phyloP scores from a whole-genome alignment of 768 basidiomycete species.

The Boletus vinaceobasis region DNA sequence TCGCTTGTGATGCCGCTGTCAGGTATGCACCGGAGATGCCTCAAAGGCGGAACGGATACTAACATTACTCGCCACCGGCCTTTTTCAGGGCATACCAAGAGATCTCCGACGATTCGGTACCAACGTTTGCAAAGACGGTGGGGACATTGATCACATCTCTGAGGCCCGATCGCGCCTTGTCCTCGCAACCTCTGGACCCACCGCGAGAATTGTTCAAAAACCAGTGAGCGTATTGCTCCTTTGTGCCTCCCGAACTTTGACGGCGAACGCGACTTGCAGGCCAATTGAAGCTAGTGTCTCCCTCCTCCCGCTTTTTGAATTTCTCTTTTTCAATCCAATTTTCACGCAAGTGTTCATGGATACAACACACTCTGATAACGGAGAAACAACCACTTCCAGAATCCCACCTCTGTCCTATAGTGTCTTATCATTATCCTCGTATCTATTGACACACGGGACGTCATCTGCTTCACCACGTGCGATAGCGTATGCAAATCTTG shows the following conservation, averaged over 20 bases:
- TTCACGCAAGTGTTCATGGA: conserved; percentile 50
- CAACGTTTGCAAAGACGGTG: conserved; percentile 48
- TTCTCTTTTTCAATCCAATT: conserved; percentile 46
- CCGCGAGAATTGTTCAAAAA: conserved; percentile 54
- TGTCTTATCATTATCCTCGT: conserved; percentile 58
- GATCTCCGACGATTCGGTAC: conserved; percentile 49
- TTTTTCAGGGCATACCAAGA: conserved; percentile 51
- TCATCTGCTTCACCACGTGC: conserved; percentile 57
- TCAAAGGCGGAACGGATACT: background rate
- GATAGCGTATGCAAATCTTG: conserved; percentile 58
- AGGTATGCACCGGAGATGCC: conserved; percentile 37
- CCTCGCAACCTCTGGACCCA: conserved; percentile 43
- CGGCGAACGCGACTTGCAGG: conserved; percentile 33
- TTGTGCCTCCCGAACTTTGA: background rate
- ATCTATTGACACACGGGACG: conserved; percentile 64
- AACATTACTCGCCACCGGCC: background rate
- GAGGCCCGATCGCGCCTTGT: conserved; percentile 52
- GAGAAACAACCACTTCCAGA: conserved; percentile 16
- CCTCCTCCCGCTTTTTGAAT: conserved; percentile 61
- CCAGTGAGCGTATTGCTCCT: conserved; percentile 38
- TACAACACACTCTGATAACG: conserved; percentile 28
- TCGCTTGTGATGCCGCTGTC: conserved; percentile 46
- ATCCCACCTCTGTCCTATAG: conserved; percentile 43
- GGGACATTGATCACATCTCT: conserved; percentile 51
- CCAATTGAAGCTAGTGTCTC: conserved; percentile 60